phyloP scores from a whole-genome alignment of 208 protist species.

The Leishmania mexicana region DNA sequence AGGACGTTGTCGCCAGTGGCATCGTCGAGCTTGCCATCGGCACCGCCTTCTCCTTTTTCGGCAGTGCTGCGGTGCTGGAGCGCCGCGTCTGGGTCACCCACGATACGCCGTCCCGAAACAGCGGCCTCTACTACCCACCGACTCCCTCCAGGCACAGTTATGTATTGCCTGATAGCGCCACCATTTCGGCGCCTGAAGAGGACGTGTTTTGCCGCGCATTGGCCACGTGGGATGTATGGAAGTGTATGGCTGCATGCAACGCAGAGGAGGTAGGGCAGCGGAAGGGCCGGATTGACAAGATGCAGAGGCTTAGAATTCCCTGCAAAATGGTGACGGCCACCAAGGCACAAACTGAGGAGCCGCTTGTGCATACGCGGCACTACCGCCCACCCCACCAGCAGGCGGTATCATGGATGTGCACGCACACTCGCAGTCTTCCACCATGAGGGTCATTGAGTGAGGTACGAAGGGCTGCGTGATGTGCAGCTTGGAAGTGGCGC shows the following conservation, averaged over 20 bases:
- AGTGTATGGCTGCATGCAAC: conserved; percentile 53
- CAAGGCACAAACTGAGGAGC: conserved; percentile 32
- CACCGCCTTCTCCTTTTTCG: conserved; percentile 38
- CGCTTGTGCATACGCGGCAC: conserved; percentile 37
- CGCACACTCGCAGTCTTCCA: conserved; percentile 31
- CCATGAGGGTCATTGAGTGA: conserved; percentile 12
- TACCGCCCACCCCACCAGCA: conserved; percentile 39
- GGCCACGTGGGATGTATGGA: conserved; percentile 32
- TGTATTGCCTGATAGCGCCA: conserved; percentile 42
- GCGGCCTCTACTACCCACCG: conserved; percentile 52
- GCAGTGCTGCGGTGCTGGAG: conserved; percentile 42
- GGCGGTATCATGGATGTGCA: conserved; percentile 55
- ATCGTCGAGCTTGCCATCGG: conserved; percentile 51
- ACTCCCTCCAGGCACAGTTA: conserved; percentile 47
- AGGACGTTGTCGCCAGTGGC: conserved; percentile 33
- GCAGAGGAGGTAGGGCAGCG: conserved; percentile 19
- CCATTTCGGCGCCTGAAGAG: conserved; percentile 45
- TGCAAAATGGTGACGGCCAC: conserved; percentile 29
- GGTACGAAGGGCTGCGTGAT: conserved; percentile 25
- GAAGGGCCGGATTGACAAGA: conserved; percentile 30
- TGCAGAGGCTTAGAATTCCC: conserved; percentile 30
- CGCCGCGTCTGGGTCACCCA: conserved; percentile 24
- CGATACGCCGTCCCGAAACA: conserved; percentile 50
- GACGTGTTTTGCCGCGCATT: conserved; percentile 23
- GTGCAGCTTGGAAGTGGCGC: conserved; percentile 23